Evolutionary conservation across 2,329 filamentous ascomycete genomes (phyloP).

Genomic region (Ceratocystis papillata): DNA sequence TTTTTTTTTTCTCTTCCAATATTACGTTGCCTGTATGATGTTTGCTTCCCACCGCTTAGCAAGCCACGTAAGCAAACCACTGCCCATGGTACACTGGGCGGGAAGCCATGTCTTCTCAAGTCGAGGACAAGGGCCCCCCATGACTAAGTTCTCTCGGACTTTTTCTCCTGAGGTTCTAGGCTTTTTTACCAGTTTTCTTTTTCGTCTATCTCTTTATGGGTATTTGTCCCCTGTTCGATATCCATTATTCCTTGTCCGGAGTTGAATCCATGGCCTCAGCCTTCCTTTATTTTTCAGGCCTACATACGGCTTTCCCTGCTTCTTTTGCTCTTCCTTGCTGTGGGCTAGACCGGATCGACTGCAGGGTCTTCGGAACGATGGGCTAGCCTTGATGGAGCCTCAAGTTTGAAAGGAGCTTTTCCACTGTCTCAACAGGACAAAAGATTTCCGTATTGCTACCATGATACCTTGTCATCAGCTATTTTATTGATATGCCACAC

Average conservation of each 20-base stretch:
- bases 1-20: background rate
- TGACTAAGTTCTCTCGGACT: background rate
- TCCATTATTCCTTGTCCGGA: background rate
- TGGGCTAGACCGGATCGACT: conserved; percentile 6
- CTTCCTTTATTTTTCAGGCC: background rate
- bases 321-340: background rate
- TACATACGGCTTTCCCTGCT: background rate
- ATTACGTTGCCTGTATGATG: background rate
- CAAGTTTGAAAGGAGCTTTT: background rate
- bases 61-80: background rate
- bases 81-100: background rate
- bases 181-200: background rate
- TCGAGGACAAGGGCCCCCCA: background rate
- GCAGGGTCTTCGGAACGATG: conserved; percentile 2
- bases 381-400: background rate
- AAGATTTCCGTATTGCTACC: background rate
- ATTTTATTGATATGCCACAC: background rate
- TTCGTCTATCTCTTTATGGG: background rate
- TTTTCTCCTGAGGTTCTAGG: background rate
- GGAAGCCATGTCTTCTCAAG: background rate
- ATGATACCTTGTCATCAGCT: background rate
- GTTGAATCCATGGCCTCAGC: conserved; percentile 2
- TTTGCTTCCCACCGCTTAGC: background rate
- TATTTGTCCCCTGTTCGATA: background rate
- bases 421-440: background rate